Evolutionary conservation across 1,284 basidiomycete species (phyloP).

Genomic region (Wolfiporia cocos): DNA sequence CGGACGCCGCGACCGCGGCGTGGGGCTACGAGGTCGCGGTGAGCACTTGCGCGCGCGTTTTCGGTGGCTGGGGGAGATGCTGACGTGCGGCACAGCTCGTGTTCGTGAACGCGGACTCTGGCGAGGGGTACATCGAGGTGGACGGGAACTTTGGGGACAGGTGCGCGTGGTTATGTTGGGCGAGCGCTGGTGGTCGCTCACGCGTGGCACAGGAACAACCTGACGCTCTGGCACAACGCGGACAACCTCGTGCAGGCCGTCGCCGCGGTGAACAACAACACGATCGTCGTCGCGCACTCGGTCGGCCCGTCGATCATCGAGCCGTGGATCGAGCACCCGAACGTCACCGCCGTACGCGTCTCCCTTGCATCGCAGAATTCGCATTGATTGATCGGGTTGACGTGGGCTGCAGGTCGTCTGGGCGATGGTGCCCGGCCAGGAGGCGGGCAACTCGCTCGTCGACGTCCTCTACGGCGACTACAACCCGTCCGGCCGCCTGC

Average conservation of each 20-base stretch:
- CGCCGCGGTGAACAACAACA: constrained; percentile 65
- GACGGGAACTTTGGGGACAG: constrained; percentile 73
- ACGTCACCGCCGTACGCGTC: constrained; percentile 54
- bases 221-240: constrained; percentile 77
- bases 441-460: constrained; percentile 70
- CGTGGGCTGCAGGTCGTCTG: constrained; percentile 40
- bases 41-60: too few species aligned
- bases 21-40: constrained; percentile 47
- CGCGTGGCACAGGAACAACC: constrained; percentile 49
- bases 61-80: too few species aligned
- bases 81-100: constrained; percentile 38
- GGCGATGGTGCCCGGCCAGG: constrained; percentile 70
- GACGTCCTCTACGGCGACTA: constrained; percentile 68
- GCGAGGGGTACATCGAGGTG: constrained; percentile 72
- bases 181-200: not conserved
- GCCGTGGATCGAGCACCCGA: constrained; percentile 73
- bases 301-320: constrained; percentile 73
- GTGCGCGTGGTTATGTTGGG: constrained; percentile 17
- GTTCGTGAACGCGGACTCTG: constrained; percentile 70
- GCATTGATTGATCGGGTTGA: not conserved
- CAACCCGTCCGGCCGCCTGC: constrained; percentile 73
- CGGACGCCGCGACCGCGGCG: constrained; percentile 44
- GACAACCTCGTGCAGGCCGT: constrained; percentile 58
- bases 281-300: constrained; percentile 76
- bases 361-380: constrained; percentile 29